Conservation (phyloP, 2,329 filamentous ascomycete genomes). For the Raffaelea albimanens region DNA sequence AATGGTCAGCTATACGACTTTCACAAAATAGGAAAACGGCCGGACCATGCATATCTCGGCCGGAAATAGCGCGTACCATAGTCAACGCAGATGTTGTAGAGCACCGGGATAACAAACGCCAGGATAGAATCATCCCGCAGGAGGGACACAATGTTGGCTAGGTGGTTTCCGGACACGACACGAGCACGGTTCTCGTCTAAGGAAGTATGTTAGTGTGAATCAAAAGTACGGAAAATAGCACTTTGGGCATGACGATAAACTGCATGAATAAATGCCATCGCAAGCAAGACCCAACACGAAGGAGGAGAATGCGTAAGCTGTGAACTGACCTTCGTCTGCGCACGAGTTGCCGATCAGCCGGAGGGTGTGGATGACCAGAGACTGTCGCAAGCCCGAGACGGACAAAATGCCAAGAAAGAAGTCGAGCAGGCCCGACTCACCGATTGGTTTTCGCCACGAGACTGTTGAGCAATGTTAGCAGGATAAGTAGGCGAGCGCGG, state of each 20-base stretch:
- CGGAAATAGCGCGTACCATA: too few species aligned
- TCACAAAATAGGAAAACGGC: too few species aligned
- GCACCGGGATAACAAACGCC: slow-evolving; percentile 45
- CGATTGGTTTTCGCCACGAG: slow-evolving; percentile 46
- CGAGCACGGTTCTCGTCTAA: slow-evolving; percentile 50
- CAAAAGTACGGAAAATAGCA: not conserved
- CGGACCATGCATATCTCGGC: too few species aligned
- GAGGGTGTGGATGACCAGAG: slow-evolving; percentile 43
- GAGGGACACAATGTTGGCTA: slow-evolving; percentile 38
- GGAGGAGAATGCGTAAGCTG: too few species aligned
- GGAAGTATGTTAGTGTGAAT: too few species aligned
- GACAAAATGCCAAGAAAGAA: slow-evolving; percentile 43
- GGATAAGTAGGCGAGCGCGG: not conserved
- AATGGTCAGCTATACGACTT: slow-evolving; percentile 10
- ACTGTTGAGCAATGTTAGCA: slow-evolving; percentile 26
- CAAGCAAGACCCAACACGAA: too few species aligned
- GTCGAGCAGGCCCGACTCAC: slow-evolving; percentile 46
- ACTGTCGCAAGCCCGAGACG: slow-evolving; percentile 25
- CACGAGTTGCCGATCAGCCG: slow-evolving; percentile 54
- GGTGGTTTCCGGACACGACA: slow-evolving; percentile 38
- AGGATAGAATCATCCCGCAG: slow-evolving; percentile 38
- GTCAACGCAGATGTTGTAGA: slow-evolving; percentile 55
- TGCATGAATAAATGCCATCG: not conserved
- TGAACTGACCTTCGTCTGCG: slow-evolving; percentile 45
- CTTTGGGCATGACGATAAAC: not conserved